Conservation (phyloP, 2,329 filamentous ascomycete species). For the Bretziella fagacearum region DNA sequence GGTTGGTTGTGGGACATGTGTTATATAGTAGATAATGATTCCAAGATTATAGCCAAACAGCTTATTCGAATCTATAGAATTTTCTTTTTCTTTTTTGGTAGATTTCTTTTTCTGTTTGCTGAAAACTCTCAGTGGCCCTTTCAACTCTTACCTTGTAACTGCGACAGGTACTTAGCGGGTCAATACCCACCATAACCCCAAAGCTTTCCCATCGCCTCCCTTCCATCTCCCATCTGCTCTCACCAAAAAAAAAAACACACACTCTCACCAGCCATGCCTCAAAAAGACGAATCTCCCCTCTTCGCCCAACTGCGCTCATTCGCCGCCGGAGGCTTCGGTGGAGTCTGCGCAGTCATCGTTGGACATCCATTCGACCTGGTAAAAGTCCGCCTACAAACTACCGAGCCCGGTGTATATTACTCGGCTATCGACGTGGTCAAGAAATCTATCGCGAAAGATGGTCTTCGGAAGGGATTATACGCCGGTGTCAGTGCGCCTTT, state of each 20-base stretch:
- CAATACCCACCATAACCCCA: no score
- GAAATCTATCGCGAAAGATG: slow-evolving; percentile 77
- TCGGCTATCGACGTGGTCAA: slow-evolving; percentile 81
- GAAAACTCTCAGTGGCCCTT: no score
- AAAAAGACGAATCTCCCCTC: slow-evolving; percentile 19
- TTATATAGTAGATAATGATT: no score
- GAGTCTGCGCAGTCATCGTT: slow-evolving; percentile 82
- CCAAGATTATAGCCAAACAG: no score
- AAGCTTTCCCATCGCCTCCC: background rate
- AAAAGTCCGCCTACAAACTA: slow-evolving; percentile 93
- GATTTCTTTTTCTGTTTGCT: no score
- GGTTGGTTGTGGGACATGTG: no score
- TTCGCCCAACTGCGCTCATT: slow-evolving; percentile 56
- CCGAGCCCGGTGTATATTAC: slow-evolving; percentile 80
- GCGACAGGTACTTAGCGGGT: no score
- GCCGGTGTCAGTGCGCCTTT: slow-evolving; percentile 93
- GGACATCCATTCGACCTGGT: slow-evolving; percentile 95
- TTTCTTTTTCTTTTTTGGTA: no score
- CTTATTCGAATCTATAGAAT: no score
- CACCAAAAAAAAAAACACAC: background rate
- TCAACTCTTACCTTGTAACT: no score
- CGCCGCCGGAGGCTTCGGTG: slow-evolving; percentile 78
- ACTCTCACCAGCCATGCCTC: background rate
- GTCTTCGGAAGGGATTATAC: slow-evolving; percentile 65
- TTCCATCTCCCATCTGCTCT: background rate